phyloP scores from a whole-genome alignment of 495 filamentous ascomycete species.

The Glutinoglossum americanum region DNA sequence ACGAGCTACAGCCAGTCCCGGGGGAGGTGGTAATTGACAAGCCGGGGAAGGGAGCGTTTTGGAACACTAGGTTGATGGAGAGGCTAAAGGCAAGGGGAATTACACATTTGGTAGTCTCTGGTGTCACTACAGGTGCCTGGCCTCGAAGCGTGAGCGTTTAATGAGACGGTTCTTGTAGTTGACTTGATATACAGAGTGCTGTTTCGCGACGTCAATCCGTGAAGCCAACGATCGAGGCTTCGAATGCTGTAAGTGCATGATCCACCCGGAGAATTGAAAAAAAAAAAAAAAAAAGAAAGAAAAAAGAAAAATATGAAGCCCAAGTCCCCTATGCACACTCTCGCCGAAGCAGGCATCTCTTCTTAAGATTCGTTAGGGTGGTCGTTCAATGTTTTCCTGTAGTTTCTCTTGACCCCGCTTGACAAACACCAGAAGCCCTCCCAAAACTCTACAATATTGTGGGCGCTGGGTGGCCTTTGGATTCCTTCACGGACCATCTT shows the following conservation, averaged over 20 bases:
- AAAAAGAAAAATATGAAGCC: neutral
- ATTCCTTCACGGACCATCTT: neutral
- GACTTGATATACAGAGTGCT: constrained; percentile 9
- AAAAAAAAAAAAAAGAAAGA: neutral
- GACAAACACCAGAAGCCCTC: neutral
- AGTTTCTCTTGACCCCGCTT: neutral
- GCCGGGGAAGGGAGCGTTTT: constrained; percentile 16
- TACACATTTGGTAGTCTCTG: constrained; percentile 15
- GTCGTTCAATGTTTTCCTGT: neutral
- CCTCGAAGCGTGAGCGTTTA: neutral
- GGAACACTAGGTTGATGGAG: constrained; percentile 15
- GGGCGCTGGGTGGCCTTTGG: neutral
- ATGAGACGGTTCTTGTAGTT: neutral
- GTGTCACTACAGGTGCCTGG: constrained; percentile 11
- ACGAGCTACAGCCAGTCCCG: constrained; percentile 14
- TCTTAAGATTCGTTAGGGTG: neutral
- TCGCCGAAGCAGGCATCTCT: neutral
- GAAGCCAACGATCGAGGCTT: constrained; percentile 17
- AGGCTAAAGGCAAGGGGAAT: constrained; percentile 15
- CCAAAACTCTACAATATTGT: neutral
- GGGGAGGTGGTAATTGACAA: constrained; percentile 17
- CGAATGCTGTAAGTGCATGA: constrained; percentile 14
- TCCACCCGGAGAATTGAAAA: neutral
- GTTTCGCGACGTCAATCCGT: constrained; percentile 15
- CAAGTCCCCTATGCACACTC: neutral